phyloP scores from a whole-genome alignment of 352 stramenopile species.

The Phytophthora vignae region DNA sequence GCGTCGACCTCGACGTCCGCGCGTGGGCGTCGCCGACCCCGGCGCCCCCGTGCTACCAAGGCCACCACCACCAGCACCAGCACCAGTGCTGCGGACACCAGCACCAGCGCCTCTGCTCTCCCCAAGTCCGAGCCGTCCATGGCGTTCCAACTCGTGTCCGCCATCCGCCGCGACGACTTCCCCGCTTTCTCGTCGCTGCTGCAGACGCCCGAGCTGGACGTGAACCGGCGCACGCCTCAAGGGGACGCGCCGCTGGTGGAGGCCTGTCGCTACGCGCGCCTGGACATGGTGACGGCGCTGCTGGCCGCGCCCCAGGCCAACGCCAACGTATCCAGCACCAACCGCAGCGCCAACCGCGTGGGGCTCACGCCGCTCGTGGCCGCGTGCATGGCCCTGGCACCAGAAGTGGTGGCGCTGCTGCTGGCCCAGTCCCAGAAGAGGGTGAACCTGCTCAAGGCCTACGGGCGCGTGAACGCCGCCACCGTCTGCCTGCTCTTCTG shows the following conservation, averaged over 20 bases:
- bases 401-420: constrained; percentile 47
- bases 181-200: constrained; percentile 38
- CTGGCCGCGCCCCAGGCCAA: constrained; percentile 37
- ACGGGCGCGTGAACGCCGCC: constrained; percentile 51
- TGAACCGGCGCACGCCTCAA: constrained; percentile 48
- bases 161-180: constrained; percentile 39
- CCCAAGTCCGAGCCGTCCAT: no score
- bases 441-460: constrained; percentile 47
- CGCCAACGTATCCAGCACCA: constrained; percentile 47
- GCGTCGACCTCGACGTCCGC: neutral
- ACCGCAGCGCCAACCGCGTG: constrained; percentile 45
- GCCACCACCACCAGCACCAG: neutral
- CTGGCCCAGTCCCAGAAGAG: constrained; percentile 24
- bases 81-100: neutral
- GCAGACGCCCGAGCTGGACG: constrained; percentile 32
- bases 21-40: neutral
- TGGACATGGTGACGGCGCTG: constrained; percentile 48
- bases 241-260: constrained; percentile 63
- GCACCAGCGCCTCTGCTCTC: no score
- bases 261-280: constrained; percentile 59
- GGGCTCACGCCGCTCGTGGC: constrained; percentile 59
- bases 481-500: constrained; percentile 57
- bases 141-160: constrained; percentile 25
- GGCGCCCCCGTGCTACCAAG: neutral
- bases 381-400: constrained; percentile 64